Base-by-base conservation (phyloP, 352 stramenopile species). In the Pythium coloratum region DNA sequence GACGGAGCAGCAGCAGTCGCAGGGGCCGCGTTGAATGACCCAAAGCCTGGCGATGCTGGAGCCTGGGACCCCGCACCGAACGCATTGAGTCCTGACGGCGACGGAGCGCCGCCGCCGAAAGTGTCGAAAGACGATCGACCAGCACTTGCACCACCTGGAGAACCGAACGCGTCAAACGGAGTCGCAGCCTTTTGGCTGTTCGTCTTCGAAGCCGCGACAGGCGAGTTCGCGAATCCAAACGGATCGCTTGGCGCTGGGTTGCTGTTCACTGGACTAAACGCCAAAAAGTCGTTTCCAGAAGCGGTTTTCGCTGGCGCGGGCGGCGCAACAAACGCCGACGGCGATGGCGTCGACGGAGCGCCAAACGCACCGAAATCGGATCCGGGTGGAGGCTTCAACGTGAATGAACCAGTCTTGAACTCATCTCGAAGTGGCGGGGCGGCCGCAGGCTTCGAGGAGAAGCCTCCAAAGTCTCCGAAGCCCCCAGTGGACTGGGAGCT, bases 231-330 rank as follows among this genome's bases (percentile, higher is more conserved):
- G 60, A 92, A 88, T 3, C 75, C 75, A 54, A 89, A 92, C 13
- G 77, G 82, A 38, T 89, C 80, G 13, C 74, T 71, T 18, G 76
- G 51, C 10, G 59, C 60, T 57, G 64, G 73, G 49, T 79, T 80
- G 32, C 66, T 66, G 28, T 65, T 64, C 12, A 65, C 69, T 9
- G 86, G 73, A 40, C 81, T 89, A 36, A 91, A 81, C 34, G 80
- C 84, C 70, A 94, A 80, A 24, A 92, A 86, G 72, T 92, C 82
- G 61, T 79, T 87, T 55, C 71, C 59, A 18, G 77, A 71, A 6
- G 38, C 38, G 1, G 49, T 36, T 59, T 61, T 66, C 1, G 38
- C 18, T 30, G 34, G 64, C 2, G 66, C 47, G 61, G 55, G 57
- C 55, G 69, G 44, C 18, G 69, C 59, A 7, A 62, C 33, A 10